These are phyloP conservation scores for Epichloe baconii DNA, from an alignment of 2,329 filamentous ascomycete species.

Conservation along the genomic window DNA sequence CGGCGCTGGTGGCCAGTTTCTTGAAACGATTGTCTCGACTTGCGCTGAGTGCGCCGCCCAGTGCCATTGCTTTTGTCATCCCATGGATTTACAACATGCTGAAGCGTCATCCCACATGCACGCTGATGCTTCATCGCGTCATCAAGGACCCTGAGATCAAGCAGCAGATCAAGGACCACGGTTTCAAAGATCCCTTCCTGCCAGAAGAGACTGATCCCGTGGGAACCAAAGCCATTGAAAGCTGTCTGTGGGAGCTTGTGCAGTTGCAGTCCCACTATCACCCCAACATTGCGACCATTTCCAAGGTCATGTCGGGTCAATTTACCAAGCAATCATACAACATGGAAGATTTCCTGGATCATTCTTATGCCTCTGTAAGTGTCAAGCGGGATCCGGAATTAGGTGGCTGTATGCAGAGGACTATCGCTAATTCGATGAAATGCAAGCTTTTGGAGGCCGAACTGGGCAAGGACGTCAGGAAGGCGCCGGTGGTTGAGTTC, in stretches of 20 bases:
- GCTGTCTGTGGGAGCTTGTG: constrained; percentile 88
- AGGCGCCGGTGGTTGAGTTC: constrained; percentile 78
- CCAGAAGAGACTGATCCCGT: constrained; percentile 68
- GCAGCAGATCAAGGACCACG: constrained; percentile 45
- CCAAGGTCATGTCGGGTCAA: constrained; percentile 88
- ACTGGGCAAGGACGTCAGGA: constrained; percentile 70
- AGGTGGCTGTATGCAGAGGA: neutral
- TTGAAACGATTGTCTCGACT: constrained; percentile 84
- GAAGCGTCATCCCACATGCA: constrained; percentile 77
- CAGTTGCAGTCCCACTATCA: constrained; percentile 89
- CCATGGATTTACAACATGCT: constrained; percentile 95
- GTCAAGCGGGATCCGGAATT: neutral
- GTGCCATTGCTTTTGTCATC: constrained; percentile 75
- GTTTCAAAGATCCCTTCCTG: constrained; percentile 61
- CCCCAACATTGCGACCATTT: constrained; percentile 87
- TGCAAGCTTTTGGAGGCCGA: constrained; percentile 69
- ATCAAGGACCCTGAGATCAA: constrained; percentile 44
- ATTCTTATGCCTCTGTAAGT: constrained; percentile 73
- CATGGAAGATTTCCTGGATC: constrained; percentile 93
- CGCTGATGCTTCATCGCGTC: constrained; percentile 88
- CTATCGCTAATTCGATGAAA: neutral
- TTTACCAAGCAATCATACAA: constrained; percentile 95
- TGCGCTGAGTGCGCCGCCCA: constrained; percentile 75
- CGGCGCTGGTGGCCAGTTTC: constrained; percentile 83
- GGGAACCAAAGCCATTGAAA: constrained; percentile 77